phyloP scores from a whole-genome alignment of 1,284 basidiomycete genomes.

The Schizophyllum commune region DNA sequence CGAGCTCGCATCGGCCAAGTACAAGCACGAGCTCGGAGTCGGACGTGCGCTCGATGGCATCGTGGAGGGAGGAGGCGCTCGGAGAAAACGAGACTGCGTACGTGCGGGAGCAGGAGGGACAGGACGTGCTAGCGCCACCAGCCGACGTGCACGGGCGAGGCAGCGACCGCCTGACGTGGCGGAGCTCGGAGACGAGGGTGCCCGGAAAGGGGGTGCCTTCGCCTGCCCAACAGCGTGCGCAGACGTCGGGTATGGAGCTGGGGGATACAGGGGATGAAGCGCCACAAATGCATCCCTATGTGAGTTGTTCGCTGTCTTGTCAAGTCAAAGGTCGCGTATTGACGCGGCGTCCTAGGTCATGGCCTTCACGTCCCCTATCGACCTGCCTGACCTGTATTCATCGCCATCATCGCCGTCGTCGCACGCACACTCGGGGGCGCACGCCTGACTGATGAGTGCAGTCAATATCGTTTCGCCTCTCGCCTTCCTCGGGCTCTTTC shows the following conservation, averaged over 20 bases:
- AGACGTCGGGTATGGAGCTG: too few relatives aligned
- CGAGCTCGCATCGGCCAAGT: constrained; percentile 5
- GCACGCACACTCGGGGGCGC: neutral
- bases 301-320: constrained; percentile 4
- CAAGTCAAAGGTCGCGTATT: neutral
- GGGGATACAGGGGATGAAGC: neutral
- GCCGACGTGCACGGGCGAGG: neutral
- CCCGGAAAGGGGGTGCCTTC: constrained; percentile 9
- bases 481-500: neutral
- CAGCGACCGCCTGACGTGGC: constrained; percentile 2
- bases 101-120: too few relatives aligned
- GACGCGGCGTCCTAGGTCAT: constrained; percentile 10
- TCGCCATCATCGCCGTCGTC: neutral
- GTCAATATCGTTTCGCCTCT: neutral
- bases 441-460: neutral
- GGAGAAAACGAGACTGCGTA: too few relatives aligned
- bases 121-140: constrained; percentile 1
- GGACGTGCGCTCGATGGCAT: too few relatives aligned
- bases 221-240: constrained; percentile 8
- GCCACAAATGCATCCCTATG: constrained; percentile 17
- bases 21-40: too few relatives aligned
- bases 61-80: too few relatives aligned
- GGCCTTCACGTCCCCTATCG: constrained; percentile 19
- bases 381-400: constrained; percentile 4
- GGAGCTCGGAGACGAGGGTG: constrained; percentile 7